phyloP scores from a whole-genome alignment of 345 rosid species.

The Brassica juncea region DNA sequence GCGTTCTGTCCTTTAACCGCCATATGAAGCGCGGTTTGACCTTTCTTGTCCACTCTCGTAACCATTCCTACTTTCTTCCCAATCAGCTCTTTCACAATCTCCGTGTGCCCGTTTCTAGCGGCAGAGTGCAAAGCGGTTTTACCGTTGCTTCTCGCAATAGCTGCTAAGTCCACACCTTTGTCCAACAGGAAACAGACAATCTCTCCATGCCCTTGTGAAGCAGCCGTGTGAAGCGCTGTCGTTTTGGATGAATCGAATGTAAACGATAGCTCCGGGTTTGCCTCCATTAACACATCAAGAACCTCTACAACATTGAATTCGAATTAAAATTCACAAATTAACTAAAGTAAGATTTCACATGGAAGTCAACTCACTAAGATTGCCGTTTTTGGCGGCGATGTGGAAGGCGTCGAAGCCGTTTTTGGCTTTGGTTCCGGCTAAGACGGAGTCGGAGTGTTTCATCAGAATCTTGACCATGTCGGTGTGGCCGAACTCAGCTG shows the following conservation, averaged over 20 bases:
- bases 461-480: slow-evolving; percentile 69
- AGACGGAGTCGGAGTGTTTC: slow-evolving; percentile 51
- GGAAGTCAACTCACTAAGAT: slow-evolving; percentile 54
- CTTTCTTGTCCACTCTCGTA: slow-evolving; percentile 66
- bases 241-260: slow-evolving; percentile 76
- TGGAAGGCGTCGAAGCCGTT: slow-evolving; percentile 90
- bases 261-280: slow-evolving; percentile 64
- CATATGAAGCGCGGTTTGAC: slow-evolving; percentile 91
- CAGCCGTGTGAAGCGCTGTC: slow-evolving; percentile 79
- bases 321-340: no score
- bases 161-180: slow-evolving; percentile 53
- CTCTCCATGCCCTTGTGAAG: slow-evolving; percentile 76
- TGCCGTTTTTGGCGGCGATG: slow-evolving; percentile 84
- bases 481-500: slow-evolving; percentile 66
- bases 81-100: slow-evolving; percentile 67
- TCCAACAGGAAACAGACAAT: slow-evolving; percentile 70
- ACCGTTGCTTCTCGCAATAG: slow-evolving; percentile 68
- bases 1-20: slow-evolving; percentile 81
- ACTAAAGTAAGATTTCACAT: not conserved
- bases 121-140: slow-evolving; percentile 87
- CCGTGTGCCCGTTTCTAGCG: slow-evolving; percentile 81
- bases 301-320: slow-evolving; percentile 45
- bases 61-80: slow-evolving; percentile 57
- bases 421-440: slow-evolving; percentile 70
- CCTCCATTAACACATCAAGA: slow-evolving; percentile 65